phyloP scores from a whole-genome alignment of 208 protist genomes.

The Wallacemonas collosoma region DNA sequence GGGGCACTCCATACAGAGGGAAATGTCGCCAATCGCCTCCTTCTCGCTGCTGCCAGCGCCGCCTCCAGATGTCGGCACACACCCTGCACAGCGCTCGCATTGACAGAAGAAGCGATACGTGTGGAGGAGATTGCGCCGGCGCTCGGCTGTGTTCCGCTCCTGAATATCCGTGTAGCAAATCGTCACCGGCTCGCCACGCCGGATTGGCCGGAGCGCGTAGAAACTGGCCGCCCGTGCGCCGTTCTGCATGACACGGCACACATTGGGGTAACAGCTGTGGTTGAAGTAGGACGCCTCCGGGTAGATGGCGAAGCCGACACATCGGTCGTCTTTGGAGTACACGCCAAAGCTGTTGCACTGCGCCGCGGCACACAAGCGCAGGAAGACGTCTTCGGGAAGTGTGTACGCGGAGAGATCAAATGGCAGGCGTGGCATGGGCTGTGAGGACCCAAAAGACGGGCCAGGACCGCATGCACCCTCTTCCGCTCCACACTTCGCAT shows the following conservation, averaged over 20 bases:
- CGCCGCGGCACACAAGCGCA: constrained; percentile 52
- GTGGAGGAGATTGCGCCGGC: constrained; percentile 48
- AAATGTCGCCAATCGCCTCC: constrained; percentile 7
- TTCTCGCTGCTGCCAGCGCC: background rate
- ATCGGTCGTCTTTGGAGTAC: constrained; percentile 42
- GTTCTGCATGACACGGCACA: constrained; percentile 67
- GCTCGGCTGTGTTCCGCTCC: constrained; percentile 55
- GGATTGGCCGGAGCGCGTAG: constrained; percentile 65
- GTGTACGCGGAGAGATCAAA: background rate
- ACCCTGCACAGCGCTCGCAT: constrained; percentile 58
- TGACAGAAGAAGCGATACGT: constrained; percentile 73
- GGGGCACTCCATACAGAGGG: constrained; percentile 45
- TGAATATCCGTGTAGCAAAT: constrained; percentile 81
- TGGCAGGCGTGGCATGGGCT: background rate
- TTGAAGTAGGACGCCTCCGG: constrained; percentile 81
- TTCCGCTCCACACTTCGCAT: too few species aligned
- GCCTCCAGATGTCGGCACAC: background rate
- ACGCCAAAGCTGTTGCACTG: constrained; percentile 78
- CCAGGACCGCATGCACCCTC: background rate
- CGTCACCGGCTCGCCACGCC: constrained; percentile 44
- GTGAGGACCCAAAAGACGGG: background rate
- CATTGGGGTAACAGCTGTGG: constrained; percentile 70
- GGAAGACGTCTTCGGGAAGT: constrained; percentile 45
- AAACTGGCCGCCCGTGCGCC: constrained; percentile 49
- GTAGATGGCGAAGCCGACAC: constrained; percentile 57